A percentile compares a stretch with the other conserved stretches of the same genome.
These are phyloP conservation scores for Lentinula detonsa DNA, from an alignment of 768 basidiomycete species.

Conservation along the genomic window DNA sequence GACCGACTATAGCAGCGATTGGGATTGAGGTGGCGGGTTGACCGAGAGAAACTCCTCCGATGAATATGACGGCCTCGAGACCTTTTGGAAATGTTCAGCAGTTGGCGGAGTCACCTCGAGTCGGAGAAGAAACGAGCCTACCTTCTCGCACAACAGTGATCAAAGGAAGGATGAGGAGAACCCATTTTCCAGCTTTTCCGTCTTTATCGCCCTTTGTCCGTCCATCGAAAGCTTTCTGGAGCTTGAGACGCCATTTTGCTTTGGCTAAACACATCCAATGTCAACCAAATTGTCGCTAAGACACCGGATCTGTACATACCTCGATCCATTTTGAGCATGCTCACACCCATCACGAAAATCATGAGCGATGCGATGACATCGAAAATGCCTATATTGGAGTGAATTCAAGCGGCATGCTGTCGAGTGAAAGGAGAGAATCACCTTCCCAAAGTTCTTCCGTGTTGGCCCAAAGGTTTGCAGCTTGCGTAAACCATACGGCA, in stretches of 20 bases:
- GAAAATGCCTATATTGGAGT: conserved; percentile 50
- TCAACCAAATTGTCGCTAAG: neutral
- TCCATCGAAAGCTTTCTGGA: conserved; percentile 69
- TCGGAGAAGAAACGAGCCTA: conserved; percentile 9
- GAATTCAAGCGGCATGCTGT: neutral
- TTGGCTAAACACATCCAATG: conserved; percentile 42
- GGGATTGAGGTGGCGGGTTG: conserved; percentile 82
- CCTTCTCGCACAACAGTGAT: conserved; percentile 94
- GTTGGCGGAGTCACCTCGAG: neutral
- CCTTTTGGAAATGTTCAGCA: conserved; percentile 27
- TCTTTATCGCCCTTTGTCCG: conserved; percentile 29
- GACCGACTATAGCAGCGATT: conserved; percentile 81
- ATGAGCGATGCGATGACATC: conserved; percentile 66
- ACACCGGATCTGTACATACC: conserved; percentile 19
- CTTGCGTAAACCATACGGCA: conserved; percentile 91
- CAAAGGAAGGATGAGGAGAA: conserved; percentile 83
- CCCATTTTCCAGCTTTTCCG: conserved; percentile 68
- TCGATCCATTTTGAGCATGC: conserved; percentile 93
- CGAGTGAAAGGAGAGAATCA: conserved; percentile 18
- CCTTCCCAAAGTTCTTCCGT: conserved; percentile 95
- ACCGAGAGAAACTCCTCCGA: conserved; percentile 87
- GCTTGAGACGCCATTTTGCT: conserved; percentile 91
- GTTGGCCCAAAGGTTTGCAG: conserved; percentile 75
- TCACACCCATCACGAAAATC: conserved; percentile 91
- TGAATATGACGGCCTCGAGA: conserved; percentile 89